Percentiles rank a stretch among this genome's conserved stretches.
Evolutionary conservation across 2,329 filamentous ascomycete species (phyloP).

Genomic region (Claviceps humidiphila): DNA sequence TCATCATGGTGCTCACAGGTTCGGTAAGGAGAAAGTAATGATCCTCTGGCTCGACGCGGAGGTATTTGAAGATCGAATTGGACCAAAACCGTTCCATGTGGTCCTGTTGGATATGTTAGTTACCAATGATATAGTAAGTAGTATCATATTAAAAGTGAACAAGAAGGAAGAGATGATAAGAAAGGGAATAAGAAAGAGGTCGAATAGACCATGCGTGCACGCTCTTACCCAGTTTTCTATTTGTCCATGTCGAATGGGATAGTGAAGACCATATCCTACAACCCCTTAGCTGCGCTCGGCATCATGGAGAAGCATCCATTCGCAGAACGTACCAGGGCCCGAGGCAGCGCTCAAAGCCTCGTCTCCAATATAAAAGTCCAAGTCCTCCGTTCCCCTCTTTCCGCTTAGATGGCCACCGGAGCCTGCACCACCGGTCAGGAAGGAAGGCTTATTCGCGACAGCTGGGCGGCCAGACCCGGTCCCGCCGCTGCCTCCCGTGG

Average conservation of each 20-base stretch:
- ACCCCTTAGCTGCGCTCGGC: slow-evolving; percentile 4
- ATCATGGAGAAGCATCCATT: background rate
- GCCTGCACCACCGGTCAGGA: slow-evolving; percentile 81
- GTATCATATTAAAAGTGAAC: background rate
- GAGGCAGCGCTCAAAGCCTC: slow-evolving; percentile 75
- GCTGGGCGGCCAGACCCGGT: slow-evolving; percentile 79
- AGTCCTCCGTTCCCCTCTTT: slow-evolving; percentile 92
- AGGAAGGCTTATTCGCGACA: slow-evolving; percentile 89
- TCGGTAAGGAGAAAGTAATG: slow-evolving; percentile 98
- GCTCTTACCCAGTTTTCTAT: slow-evolving; percentile 88
- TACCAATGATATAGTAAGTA: too few relatives aligned
- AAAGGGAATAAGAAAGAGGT: background rate
- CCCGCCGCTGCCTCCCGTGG: slow-evolving; percentile 54
- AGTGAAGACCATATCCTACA: slow-evolving; percentile 84
- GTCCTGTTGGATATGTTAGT: slow-evolving; percentile 46
- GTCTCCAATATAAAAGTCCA: slow-evolving; percentile 98
- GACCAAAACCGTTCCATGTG: slow-evolving; percentile 99
- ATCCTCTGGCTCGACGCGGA: slow-evolving; percentile 94
- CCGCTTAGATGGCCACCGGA: slow-evolving; percentile 60
- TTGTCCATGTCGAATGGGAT: slow-evolving; percentile 94
- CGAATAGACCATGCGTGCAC: too few relatives aligned
- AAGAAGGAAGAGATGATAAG: background rate
- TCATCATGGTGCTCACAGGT: slow-evolving; percentile 48
- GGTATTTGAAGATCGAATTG: slow-evolving; percentile 99
- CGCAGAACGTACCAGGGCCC: slow-evolving; percentile 54